Conservation (phyloP, 2,329 filamentous ascomycete species). For the Nannizziopsis barbatae region DNA sequence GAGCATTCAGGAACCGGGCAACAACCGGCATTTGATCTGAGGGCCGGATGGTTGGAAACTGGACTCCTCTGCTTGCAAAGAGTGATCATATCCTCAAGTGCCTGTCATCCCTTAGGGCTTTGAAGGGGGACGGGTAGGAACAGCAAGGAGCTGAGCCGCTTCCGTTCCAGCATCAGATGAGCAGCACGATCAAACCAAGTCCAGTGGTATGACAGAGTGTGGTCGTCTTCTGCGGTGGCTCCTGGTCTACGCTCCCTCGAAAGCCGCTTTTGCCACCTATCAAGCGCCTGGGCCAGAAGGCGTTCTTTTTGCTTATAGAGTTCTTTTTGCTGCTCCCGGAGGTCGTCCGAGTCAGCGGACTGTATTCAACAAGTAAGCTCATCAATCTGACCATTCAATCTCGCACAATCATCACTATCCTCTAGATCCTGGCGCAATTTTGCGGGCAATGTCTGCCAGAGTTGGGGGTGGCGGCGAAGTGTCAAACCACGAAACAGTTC, state of each 20-base stretch:
- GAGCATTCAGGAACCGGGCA: no score
- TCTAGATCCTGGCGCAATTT: conserved; percentile 3
- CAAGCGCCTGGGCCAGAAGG: neutral
- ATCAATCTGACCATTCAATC: neutral
- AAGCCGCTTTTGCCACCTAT: neutral
- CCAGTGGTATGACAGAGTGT: conserved; percentile 8
- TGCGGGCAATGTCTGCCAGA: conserved; percentile 1
- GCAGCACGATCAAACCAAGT: conserved; percentile 1
- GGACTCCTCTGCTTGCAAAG: no score
- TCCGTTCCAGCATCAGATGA: no score
- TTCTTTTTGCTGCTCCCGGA: no score
- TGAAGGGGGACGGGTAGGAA: no score
- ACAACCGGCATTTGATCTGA: no score
- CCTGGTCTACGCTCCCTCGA: neutral
- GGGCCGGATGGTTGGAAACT: no score
- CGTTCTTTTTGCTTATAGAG: neutral
- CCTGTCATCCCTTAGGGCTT: no score
- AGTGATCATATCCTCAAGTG: no score
- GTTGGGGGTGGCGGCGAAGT: neutral
- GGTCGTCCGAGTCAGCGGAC: no score
- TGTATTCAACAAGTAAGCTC: no score
- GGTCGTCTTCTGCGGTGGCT: neutral
- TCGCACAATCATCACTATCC: neutral
- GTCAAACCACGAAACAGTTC: neutral
- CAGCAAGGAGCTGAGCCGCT: no score